These are phyloP conservation scores for Akanthomyces uredinophilus DNA, from an alignment of 2,329 filamentous ascomycete species.

Conservation along the genomic window DNA sequence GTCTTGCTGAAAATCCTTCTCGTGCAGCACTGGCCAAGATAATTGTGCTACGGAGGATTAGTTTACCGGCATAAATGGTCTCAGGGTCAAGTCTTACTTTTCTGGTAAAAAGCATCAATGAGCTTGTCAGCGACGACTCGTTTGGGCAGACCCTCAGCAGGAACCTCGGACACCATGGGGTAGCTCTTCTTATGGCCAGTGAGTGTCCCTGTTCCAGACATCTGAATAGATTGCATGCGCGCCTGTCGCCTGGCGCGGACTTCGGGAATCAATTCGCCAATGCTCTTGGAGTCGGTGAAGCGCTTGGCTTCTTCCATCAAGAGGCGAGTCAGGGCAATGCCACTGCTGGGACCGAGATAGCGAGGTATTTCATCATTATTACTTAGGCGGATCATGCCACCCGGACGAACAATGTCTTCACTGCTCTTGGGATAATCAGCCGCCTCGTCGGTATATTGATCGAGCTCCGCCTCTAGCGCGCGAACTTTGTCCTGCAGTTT, in stretches of 20 bases:
- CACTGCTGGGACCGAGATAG: slow-evolving; percentile 89
- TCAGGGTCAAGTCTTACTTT: slow-evolving; percentile 51
- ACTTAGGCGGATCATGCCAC: slow-evolving; percentile 77
- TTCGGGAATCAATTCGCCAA: slow-evolving; percentile 85
- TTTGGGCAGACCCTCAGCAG: slow-evolving; percentile 70
- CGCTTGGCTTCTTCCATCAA: slow-evolving; percentile 96
- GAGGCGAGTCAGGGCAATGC: slow-evolving; percentile 88
- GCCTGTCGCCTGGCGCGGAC: slow-evolving; percentile 52
- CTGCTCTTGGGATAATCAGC: slow-evolving; percentile 62
- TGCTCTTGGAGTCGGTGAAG: slow-evolving; percentile 83
- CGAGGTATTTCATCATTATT: slow-evolving; percentile 81
- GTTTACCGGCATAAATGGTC: neutral
- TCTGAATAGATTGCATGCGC: slow-evolving; percentile 55
- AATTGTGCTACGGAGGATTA: slow-evolving; percentile 61
- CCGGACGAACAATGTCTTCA: slow-evolving; percentile 82
- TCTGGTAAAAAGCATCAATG: slow-evolving; percentile 78
- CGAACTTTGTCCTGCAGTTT: slow-evolving; percentile 83
- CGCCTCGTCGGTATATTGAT: slow-evolving; percentile 72
- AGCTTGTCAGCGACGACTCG: slow-evolving; percentile 70
- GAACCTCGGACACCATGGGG: slow-evolving; percentile 79
- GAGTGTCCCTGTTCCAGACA: slow-evolving; percentile 38
- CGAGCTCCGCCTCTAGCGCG: slow-evolving; percentile 74
- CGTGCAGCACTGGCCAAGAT: slow-evolving; percentile 82
- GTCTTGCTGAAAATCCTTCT: slow-evolving; percentile 69
- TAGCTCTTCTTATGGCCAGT: slow-evolving; percentile 76